Evolutionary conservation across 768 basidiomycete genomes (phyloP).

Genomic region (Trametes cingulata): DNA sequence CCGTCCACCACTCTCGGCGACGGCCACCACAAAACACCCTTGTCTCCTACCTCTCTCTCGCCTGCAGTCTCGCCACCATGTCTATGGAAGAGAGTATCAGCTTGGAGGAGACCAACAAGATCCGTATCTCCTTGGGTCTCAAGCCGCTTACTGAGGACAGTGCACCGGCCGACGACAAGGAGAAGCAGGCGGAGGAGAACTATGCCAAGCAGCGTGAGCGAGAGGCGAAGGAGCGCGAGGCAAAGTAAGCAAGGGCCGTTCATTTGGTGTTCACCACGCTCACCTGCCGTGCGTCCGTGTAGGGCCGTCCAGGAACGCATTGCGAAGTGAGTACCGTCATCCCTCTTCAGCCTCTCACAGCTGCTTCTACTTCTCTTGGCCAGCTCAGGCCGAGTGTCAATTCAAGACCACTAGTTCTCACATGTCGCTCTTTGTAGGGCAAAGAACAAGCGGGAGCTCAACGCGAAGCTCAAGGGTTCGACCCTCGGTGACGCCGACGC

Average conservation of each 20-base stretch:
- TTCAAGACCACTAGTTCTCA: constrained; percentile 38
- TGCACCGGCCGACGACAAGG: constrained; percentile 68
- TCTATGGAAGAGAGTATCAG: constrained; percentile 87
- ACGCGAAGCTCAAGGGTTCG: constrained; percentile 86
- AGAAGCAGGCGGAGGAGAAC: constrained; percentile 87
- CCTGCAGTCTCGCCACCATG: constrained; percentile 18
- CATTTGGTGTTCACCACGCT: constrained; percentile 19
- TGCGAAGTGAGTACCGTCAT: constrained; percentile 78
- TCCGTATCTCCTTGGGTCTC: constrained; percentile 90
- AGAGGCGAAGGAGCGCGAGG: constrained; percentile 68
- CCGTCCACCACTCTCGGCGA: constrained; percentile 3
- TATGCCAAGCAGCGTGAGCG: constrained; percentile 71
- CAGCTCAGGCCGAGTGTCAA: constrained; percentile 39
- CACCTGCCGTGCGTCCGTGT: constrained; percentile 11
- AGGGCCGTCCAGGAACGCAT: constrained; percentile 76
- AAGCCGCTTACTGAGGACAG: constrained; percentile 89
- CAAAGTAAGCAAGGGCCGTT: constrained; percentile 56
- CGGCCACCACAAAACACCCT: background rate
- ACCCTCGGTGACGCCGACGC: constrained; percentile 89
- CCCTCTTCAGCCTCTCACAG: constrained; percentile 11
- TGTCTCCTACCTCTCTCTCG: background rate
- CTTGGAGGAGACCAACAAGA: constrained; percentile 94
- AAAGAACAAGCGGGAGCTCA: constrained; percentile 91
- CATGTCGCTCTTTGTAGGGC: constrained; percentile 55
- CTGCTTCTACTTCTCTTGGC: constrained; percentile 34